These are phyloP conservation scores for Solanum piurae DNA, from an alignment of 257 asterid species.

Conservation along the genomic window DNA sequence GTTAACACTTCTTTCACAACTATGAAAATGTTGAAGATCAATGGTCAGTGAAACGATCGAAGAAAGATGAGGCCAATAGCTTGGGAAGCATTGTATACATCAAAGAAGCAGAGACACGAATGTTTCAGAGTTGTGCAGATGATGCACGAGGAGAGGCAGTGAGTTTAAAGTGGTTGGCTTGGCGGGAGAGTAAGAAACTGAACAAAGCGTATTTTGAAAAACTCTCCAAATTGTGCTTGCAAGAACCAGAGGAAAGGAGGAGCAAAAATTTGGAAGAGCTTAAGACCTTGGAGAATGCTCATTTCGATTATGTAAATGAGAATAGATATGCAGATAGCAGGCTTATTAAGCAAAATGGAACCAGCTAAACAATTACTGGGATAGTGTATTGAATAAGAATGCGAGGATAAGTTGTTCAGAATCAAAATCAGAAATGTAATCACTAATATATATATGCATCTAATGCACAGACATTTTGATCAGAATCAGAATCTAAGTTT, in stretches of 20 bases:
- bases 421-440: too few relatives aligned
- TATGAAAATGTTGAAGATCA: conserved; percentile 56
- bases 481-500: too few relatives aligned
- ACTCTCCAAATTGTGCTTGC: conserved; percentile 43
- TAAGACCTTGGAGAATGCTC: conserved; percentile 57
- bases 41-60: conserved; percentile 70
- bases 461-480: too few relatives aligned
- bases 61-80: conserved; percentile 59
- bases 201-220: conserved; percentile 62
- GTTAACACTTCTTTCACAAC: conserved; percentile 18
- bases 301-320: conserved; percentile 77
- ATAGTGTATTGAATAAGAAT: too few relatives aligned
- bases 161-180: conserved; percentile 38
- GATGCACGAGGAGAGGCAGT: conserved; percentile 76
- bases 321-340: conserved; percentile 79
- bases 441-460: too few relatives aligned
- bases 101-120: conserved; percentile 80
- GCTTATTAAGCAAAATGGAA: conserved; percentile 87
- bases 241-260: conserved; percentile 52
- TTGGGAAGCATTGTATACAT: conserved; percentile 62
- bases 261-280: conserved; percentile 62
- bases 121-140: conserved; percentile 79
- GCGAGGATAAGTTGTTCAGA: too few relatives aligned
- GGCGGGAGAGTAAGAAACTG: conserved; percentile 49
- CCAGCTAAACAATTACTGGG: conserved; percentile 56